Evolutionary conservation across 805 yeast species (phyloP).

Genomic region (Candida chauliodis): DNA sequence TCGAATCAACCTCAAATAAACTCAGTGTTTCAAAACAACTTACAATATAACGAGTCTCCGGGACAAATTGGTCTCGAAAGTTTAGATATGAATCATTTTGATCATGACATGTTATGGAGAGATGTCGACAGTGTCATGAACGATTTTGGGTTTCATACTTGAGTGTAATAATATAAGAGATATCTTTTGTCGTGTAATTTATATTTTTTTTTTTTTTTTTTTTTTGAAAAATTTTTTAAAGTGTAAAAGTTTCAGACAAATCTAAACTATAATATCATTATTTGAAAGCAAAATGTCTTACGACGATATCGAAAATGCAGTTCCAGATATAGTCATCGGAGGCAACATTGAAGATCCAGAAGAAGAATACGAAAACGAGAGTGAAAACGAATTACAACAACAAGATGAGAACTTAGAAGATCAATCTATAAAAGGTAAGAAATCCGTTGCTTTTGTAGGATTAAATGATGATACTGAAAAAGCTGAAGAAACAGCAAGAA

Average conservation of each 20-base stretch:
- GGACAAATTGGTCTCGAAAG: slow-evolving; percentile 26
- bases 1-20: background rate
- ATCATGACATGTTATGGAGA: slow-evolving; percentile 61
- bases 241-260: background rate
- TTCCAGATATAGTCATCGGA: slow-evolving; percentile 80
- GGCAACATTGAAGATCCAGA: slow-evolving; percentile 38
- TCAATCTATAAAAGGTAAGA: slow-evolving; percentile 40
- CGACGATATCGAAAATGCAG: slow-evolving; percentile 78
- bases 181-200: slow-evolving; percentile 3
- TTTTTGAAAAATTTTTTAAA: slow-evolving; percentile 5
- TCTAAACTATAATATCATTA: too few species aligned
- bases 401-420: slow-evolving; percentile 39
- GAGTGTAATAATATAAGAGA: background rate
- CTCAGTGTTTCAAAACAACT: background rate
- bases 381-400: slow-evolving; percentile 43
- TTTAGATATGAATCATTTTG: slow-evolving; percentile 40
- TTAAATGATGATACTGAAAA: slow-evolving; percentile 61
- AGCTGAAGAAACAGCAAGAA: slow-evolving; percentile 70
- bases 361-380: slow-evolving; percentile 42
- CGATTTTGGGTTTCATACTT: slow-evolving; percentile 78
- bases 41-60: slow-evolving; percentile 20
- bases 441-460: slow-evolving; percentile 78
- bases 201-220: slow-evolving; percentile 4
- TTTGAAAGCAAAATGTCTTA: slow-evolving; percentile 50
- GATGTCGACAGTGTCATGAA: slow-evolving; percentile 89